Evolutionary conservation across 2,329 filamentous ascomycete genomes (phyloP).

Genomic region (Xylaria digitata): DNA sequence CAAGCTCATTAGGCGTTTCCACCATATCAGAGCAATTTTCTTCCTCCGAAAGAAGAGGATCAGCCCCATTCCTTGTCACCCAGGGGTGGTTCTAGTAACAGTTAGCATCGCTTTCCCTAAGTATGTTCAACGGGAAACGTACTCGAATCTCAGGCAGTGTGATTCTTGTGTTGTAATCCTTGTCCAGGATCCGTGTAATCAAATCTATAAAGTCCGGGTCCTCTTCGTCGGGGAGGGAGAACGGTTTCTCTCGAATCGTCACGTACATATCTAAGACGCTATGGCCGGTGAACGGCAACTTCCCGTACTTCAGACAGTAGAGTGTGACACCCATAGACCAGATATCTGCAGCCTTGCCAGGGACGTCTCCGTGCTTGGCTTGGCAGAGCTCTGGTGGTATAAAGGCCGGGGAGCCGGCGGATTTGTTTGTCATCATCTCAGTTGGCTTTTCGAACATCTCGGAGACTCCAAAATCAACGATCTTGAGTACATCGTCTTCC

Average conservation of each 20-base stretch:
- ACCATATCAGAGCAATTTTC: slow-evolving; percentile 88
- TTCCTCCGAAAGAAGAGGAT: slow-evolving; percentile 80
- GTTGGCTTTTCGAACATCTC: slow-evolving; percentile 93
- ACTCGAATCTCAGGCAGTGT: slow-evolving; percentile 85
- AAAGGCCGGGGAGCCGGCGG: slow-evolving; percentile 93
- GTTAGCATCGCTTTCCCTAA: slow-evolving; percentile 39
- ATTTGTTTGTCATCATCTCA: slow-evolving; percentile 91
- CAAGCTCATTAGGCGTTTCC: slow-evolving; percentile 86
- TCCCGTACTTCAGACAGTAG: slow-evolving; percentile 90
- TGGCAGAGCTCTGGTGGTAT: slow-evolving; percentile 93
- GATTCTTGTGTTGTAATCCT: slow-evolving; percentile 85
- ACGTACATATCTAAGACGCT: slow-evolving; percentile 89
- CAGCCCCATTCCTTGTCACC: slow-evolving; percentile 84
- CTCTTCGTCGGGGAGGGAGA: slow-evolving; percentile 71
- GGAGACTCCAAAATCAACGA: slow-evolving; percentile 98
- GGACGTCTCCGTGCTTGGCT: slow-evolving; percentile 85
- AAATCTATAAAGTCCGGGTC: slow-evolving; percentile 79
- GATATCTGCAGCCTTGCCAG: slow-evolving; percentile 90
- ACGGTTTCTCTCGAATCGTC: slow-evolving; percentile 79
- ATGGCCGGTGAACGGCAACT: slow-evolving; percentile 84
- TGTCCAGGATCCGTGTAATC: slow-evolving; percentile 79
- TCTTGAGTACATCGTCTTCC: slow-evolving; percentile 91
- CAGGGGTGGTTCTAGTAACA: slow-evolving; percentile 81
- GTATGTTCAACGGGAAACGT: slow-evolving; percentile 50
- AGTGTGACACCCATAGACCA: slow-evolving; percentile 99